phyloP scores from a whole-genome alignment of 805 yeast species.

The Jamesozyma rosinii region DNA sequence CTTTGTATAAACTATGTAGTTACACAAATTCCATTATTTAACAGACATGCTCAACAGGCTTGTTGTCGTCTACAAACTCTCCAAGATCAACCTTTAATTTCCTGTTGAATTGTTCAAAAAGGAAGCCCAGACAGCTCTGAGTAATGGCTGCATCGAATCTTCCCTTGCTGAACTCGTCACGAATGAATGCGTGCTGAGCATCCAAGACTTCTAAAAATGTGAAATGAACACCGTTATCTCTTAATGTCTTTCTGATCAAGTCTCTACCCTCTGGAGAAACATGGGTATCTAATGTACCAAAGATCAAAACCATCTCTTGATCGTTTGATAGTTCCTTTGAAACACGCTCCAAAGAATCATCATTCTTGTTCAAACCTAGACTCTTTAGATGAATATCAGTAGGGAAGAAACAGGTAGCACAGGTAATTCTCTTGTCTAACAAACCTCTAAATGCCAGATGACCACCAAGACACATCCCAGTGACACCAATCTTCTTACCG shows the following conservation, averaged over 20 bases:
- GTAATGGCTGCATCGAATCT: slow-evolving; percentile 75
- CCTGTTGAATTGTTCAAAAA: slow-evolving; percentile 63
- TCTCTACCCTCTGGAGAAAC: slow-evolving; percentile 74
- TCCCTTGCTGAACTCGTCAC: slow-evolving; percentile 75
- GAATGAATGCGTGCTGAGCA: slow-evolving; percentile 77
- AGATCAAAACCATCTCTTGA: slow-evolving; percentile 55
- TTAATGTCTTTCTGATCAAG: slow-evolving; percentile 50
- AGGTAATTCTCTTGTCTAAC: slow-evolving; percentile 48
- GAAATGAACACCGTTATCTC: slow-evolving; percentile 51
- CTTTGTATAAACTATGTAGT: no score
- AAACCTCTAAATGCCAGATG: slow-evolving; percentile 68
- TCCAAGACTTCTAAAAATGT: slow-evolving; percentile 67
- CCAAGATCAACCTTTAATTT: slow-evolving; percentile 59
- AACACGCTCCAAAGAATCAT: slow-evolving; percentile 51
- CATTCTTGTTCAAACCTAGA: slow-evolving; percentile 54
- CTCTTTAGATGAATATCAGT: slow-evolving; percentile 68
- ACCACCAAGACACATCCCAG: slow-evolving; percentile 85
- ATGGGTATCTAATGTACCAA: slow-evolving; percentile 72
- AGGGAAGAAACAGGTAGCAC: slow-evolving; percentile 69
- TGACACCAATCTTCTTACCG: slow-evolving; percentile 61
- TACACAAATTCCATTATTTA: no score
- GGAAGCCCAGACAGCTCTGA: slow-evolving; percentile 53
- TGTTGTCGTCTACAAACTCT: slow-evolving; percentile 43
- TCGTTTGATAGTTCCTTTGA: slow-evolving; percentile 44
- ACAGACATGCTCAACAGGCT: slow-evolving; percentile 55